Conservation (phyloP, 345 rosid species). For the Eucalyptus curtisii region DNA sequence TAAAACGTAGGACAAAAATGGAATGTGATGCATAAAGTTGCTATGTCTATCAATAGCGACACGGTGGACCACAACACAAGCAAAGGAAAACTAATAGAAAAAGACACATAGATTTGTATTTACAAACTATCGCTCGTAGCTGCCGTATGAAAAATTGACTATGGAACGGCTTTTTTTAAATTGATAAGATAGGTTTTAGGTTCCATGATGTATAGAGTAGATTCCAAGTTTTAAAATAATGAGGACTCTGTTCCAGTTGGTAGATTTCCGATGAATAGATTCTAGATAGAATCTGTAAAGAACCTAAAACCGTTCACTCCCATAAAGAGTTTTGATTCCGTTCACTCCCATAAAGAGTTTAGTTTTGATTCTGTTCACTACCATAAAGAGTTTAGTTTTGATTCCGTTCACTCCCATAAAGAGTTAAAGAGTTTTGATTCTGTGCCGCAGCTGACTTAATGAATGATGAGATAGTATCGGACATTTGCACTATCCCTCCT, state of each 20-base stretch:
- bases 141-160: neutral
- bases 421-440: neutral
- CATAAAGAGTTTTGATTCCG: neutral
- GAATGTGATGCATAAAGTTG: neutral
- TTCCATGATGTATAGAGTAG: accelerated
- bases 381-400: neutral
- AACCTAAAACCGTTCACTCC: too few relatives aligned
- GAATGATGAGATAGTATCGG: neutral
- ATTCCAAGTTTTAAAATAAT: too few relatives aligned
- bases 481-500: neutral
- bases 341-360: neutral
- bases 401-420: neutral
- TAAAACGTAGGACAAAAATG: neutral
- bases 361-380: too few relatives aligned
- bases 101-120: neutral
- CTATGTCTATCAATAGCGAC: neutral
- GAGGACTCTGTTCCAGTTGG: accelerated
- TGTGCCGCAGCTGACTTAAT: accelerated
- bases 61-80: neutral
- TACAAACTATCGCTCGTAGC: accelerated
- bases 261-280: accelerated
- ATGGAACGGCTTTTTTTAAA: neutral
- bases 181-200: accelerated
- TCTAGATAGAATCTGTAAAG: accelerated
- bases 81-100: neutral